Percentiles rank a stretch among this genome's conserved stretches.
These are phyloP conservation scores for Vachellia pachyceras DNA, from an alignment of 306 rosid species.

Conservation along the genomic window DNA sequence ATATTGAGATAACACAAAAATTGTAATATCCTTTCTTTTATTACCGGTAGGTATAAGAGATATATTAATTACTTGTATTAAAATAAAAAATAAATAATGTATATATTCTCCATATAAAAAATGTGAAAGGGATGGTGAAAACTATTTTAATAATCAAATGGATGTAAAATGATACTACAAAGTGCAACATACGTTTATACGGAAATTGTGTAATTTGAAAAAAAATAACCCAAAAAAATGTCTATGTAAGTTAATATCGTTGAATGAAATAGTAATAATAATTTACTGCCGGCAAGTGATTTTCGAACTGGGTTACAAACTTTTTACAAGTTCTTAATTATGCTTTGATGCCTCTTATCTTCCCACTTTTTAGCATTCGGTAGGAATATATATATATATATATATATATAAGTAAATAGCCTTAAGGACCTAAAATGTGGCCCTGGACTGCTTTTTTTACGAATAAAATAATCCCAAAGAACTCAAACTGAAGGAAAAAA, in stretches of 20 bases:
- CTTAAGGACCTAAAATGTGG: neutral
- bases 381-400: neutral
- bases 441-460: neutral
- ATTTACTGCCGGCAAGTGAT: conserved; percentile 27
- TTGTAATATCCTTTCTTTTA: conserved; percentile 29
- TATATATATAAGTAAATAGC: neutral
- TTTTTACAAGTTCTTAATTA: conserved; percentile 30
- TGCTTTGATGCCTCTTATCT: conserved; percentile 15
- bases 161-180: neutral
- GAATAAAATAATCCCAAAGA: conserved; percentile 6
- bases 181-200: neutral
- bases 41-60: neutral
- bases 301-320: conserved; percentile 27
- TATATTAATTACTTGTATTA: neutral
- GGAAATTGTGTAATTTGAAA: neutral
- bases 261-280: conserved; percentile 31
- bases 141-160: neutral
- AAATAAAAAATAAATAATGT: neutral
- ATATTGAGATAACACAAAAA: conserved; percentile 19
- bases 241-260: neutral
- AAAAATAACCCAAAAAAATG: neutral
- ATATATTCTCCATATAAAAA: neutral
- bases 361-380: conserved; percentile 9
- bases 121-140: neutral
- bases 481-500: neutral